Percentiles rank a stretch among this genome's conserved stretches.
These are phyloP conservation scores for Coriaria nepalensis DNA, from an alignment of 306 rosid genomes.

Conservation along the genomic window DNA sequence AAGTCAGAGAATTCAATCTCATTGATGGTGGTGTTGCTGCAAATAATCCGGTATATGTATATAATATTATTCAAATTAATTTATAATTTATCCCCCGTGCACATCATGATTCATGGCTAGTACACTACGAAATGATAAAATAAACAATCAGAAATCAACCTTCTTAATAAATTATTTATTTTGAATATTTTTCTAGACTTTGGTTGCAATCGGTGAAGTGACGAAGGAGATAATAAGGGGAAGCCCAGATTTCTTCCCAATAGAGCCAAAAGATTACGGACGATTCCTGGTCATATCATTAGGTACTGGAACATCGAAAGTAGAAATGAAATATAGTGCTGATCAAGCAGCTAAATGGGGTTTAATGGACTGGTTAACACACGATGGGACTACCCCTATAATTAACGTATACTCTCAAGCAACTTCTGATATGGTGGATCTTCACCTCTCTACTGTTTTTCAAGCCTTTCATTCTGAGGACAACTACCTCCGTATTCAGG, in stretches of 20 bases:
- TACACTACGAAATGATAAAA: no score
- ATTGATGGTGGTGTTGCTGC: conserved; percentile 63
- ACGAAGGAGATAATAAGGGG: conserved; percentile 17
- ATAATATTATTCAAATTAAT: neutral
- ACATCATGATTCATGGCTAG: no score
- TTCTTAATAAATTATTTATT: neutral
- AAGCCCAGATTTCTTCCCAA: conserved; percentile 22
- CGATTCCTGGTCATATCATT: conserved; percentile 24
- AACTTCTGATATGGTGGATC: conserved; percentile 33
- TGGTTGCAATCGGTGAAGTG: conserved; percentile 25
- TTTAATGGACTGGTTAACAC: conserved; percentile 21
- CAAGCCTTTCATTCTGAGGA: conserved; percentile 20
- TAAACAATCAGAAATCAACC: no score
- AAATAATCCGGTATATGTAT: conserved; percentile 41
- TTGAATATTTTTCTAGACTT: conserved; percentile 4
- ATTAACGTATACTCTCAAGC: conserved; percentile 26
- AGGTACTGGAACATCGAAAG: conserved; percentile 27
- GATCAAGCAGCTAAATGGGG: conserved; percentile 29
- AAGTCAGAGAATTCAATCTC: conserved; percentile 34
- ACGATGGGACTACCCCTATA: conserved; percentile 22
- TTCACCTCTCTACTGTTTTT: conserved; percentile 24
- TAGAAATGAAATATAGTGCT: conserved; percentile 16
- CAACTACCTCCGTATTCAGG: conserved; percentile 31
- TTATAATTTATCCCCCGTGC: neutral
- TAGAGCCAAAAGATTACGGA: conserved; percentile 18